Conservation (phyloP, 257 asterid species). For the Anisodus acutangulus region DNA sequence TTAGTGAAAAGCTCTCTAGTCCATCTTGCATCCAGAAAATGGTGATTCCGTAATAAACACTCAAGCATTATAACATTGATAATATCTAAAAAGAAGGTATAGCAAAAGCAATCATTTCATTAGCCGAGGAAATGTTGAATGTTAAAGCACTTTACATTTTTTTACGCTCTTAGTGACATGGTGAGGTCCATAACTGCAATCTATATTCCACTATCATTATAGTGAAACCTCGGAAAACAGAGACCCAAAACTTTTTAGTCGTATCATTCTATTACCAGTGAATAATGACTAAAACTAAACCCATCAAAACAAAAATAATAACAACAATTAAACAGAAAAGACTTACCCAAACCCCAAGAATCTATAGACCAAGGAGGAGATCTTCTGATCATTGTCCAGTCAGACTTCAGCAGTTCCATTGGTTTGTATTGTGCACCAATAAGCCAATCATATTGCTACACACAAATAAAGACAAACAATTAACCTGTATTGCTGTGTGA, state of each 20-base stretch:
- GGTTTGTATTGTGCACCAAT: constrained; percentile 95
- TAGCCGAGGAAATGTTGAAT: not conserved
- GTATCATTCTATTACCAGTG: not conserved
- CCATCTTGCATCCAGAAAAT: constrained; percentile 17
- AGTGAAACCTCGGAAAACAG: constrained; percentile 14
- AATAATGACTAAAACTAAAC: constrained; percentile 11
- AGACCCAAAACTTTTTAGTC: not conserved
- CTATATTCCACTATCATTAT: not conserved
- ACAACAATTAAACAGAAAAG: not conserved
- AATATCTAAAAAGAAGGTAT: not conserved
- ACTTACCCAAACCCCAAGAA: constrained; percentile 99
- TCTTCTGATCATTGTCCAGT: constrained; percentile 83
- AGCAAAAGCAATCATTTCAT: constrained; percentile 15
- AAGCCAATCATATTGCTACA: constrained; percentile 98
- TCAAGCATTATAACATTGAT: not conserved
- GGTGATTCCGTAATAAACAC: constrained; percentile 6
- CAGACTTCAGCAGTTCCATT: constrained; percentile 84
- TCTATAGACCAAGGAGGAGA: constrained; percentile 97
- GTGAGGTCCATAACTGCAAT: constrained; percentile 15
- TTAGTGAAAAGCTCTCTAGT: not conserved
- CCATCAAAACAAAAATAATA: not conserved
- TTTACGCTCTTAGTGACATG: not conserved
- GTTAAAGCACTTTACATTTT: not conserved
- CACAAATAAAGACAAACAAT: constrained; percentile 32
- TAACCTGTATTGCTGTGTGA: not conserved